Percentiles rank a stretch among this genome's conserved stretches.
Conservation (phyloP, 208 protist genomes). For the Polymyxa betae region DNA sequence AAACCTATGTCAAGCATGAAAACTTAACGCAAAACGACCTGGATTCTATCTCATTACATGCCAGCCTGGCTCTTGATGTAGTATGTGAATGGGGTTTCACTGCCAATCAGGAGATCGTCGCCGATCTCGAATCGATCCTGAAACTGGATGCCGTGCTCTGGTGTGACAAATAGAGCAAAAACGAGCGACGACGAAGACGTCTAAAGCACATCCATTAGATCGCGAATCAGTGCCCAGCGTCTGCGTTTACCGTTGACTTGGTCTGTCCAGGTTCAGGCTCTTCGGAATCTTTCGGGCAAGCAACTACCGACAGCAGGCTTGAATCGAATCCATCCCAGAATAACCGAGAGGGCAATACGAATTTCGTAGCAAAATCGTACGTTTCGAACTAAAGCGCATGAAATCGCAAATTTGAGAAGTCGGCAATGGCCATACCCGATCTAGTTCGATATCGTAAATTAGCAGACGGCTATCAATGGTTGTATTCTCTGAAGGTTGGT, state of each 20-base stretch:
- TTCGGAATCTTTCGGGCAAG: not conserved
- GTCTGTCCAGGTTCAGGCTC: no score
- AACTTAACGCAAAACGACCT: not conserved
- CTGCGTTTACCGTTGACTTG: not conserved
- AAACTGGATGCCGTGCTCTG: constrained; percentile 25
- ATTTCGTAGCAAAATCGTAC: not conserved
- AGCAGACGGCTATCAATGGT: not conserved
- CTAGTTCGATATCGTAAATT: constrained; percentile 34
- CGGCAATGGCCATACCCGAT: not conserved
- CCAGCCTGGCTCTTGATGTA: constrained; percentile 22
- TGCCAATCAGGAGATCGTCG: constrained; percentile 51
- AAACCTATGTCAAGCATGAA: not conserved
- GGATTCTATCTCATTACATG: not conserved
- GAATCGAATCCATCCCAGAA: constrained; percentile 25
- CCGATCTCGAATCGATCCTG: constrained; percentile 46
- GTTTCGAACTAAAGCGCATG: not conserved
- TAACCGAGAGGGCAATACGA: not conserved
- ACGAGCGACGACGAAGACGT: not conserved
- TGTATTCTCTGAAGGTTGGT: not conserved
- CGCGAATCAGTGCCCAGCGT: not conserved
- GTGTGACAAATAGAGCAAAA: constrained; percentile 37
- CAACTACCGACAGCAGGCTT: not conserved
- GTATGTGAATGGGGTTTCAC: constrained; percentile 31
- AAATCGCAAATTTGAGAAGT: not conserved
- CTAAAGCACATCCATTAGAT: not conserved